These are phyloP conservation scores for Populus hybrid DNA, from an alignment of 441 rosid species.

Conservation along the genomic window DNA sequence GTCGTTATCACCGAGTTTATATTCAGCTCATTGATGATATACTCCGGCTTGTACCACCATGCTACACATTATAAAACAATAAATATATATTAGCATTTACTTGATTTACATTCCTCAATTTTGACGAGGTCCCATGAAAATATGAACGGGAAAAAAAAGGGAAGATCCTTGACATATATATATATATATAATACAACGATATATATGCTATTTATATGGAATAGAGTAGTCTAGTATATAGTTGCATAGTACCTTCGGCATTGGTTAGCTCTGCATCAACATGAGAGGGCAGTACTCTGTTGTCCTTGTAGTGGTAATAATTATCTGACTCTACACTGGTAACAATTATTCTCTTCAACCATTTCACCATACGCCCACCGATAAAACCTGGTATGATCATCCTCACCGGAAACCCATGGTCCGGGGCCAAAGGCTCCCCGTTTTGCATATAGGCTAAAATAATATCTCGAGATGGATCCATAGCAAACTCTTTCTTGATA, in stretches of 20 bases:
- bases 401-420: slow-evolving; percentile 87
- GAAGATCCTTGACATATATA: background rate
- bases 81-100: background rate
- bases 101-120: background rate
- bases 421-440: slow-evolving; percentile 69
- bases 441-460: slow-evolving; percentile 89
- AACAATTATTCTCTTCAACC: slow-evolving; percentile 75
- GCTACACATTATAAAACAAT: slow-evolving; percentile 28
- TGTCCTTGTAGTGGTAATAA: slow-evolving; percentile 74
- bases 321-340: slow-evolving; percentile 67
- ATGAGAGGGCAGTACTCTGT: slow-evolving; percentile 76
- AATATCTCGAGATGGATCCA: slow-evolving; percentile 88
- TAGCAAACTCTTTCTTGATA: slow-evolving; percentile 51
- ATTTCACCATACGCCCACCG: slow-evolving; percentile 92
- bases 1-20: slow-evolving; percentile 84
- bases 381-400: slow-evolving; percentile 78
- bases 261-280: slow-evolving; percentile 85
- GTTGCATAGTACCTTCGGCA: slow-evolving; percentile 52
- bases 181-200: background rate
- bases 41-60: slow-evolving; percentile 93
- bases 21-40: slow-evolving; percentile 78
- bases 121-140: too few relatives aligned
- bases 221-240: background rate
- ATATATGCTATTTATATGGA: background rate
- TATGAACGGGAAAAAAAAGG: too few relatives aligned